A percentile compares a stretch with the other conserved stretches of the same genome.
Conservation (phyloP, 1,284 basidiomycete species). For the Tilletia setariae region DNA sequence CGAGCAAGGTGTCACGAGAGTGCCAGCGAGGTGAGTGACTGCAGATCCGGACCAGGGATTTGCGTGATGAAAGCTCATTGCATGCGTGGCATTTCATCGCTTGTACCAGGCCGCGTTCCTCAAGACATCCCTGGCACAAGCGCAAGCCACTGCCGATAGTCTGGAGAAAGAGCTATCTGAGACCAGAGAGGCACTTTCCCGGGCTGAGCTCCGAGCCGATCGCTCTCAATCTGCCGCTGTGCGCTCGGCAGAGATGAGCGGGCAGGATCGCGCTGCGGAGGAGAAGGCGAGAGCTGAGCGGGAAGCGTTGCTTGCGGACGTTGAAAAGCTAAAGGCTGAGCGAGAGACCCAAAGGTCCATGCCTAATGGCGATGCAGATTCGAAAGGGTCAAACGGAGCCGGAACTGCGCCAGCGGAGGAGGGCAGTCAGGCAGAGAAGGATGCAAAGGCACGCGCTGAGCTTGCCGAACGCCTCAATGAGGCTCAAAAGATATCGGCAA, state of each 20-base stretch:
- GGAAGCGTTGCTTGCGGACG: background rate
- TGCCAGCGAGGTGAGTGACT: conserved; percentile 26
- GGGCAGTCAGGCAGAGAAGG: background rate
- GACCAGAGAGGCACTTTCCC: conserved; percentile 21
- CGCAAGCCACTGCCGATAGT: conserved; percentile 18
- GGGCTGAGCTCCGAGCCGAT: conserved; percentile 19
- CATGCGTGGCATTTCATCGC: background rate
- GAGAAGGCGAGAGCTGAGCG: background rate
- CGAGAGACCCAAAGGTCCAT: background rate
- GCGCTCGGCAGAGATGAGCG: conserved; percentile 14
- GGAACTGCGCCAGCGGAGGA: background rate
- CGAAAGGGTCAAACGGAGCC: background rate
- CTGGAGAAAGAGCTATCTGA: conserved; percentile 24
- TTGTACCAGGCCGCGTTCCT: background rate
- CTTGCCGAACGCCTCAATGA: conserved; percentile 12
- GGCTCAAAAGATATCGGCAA: conserved; percentile 5
- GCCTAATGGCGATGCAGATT: conserved; percentile 1
- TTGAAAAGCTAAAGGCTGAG: conserved; percentile 12
- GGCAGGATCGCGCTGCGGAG: conserved; percentile 11
- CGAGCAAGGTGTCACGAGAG: conserved; percentile 27
- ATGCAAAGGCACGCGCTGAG: conserved; percentile 5
- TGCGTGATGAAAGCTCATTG: conserved; percentile 16
- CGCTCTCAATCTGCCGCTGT: conserved; percentile 9
- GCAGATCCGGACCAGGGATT: background rate
- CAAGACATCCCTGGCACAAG: conserved; percentile 13